phyloP scores from a whole-genome alignment of 805 yeast genomes.

The Maudiozyma turicensis region DNA sequence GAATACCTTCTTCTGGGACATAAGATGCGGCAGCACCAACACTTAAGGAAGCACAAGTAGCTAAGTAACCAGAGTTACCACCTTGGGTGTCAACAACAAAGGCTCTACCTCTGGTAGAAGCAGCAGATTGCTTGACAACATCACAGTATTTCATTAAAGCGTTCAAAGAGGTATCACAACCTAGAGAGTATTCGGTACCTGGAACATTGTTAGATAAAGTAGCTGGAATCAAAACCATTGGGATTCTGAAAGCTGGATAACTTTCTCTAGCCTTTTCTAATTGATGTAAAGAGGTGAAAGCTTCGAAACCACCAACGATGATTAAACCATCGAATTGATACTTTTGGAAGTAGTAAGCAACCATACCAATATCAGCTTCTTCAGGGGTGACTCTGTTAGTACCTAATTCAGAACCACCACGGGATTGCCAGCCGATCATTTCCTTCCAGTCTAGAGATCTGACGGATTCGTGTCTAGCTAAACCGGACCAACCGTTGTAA shows the following conservation, averaged over 20 bases:
- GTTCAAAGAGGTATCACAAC: constrained; percentile 68
- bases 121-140: constrained; percentile 68
- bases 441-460: constrained; percentile 56
- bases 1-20: constrained; percentile 64
- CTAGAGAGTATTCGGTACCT: constrained; percentile 70
- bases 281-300: constrained; percentile 60
- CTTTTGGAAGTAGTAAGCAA: constrained; percentile 65
- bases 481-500: constrained; percentile 66
- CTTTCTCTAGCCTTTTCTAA: constrained; percentile 48
- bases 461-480: constrained; percentile 53
- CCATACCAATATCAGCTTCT: constrained; percentile 55
- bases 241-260: constrained; percentile 67
- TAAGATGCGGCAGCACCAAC: constrained; percentile 69
- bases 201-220: constrained; percentile 76
- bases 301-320: constrained; percentile 76
- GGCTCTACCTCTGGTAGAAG: constrained; percentile 67
- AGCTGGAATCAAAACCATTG: constrained; percentile 71
- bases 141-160: constrained; percentile 65
- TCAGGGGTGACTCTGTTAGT: constrained; percentile 65
- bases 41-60: constrained; percentile 56
- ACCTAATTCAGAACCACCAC: constrained; percentile 77
- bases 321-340: constrained; percentile 61
- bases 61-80: constrained; percentile 74
- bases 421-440: constrained; percentile 61
- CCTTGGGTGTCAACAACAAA: constrained; percentile 82